These are phyloP conservation scores for Salix purpurea DNA, from an alignment of 345 rosid genomes.

Conservation along the genomic window DNA sequence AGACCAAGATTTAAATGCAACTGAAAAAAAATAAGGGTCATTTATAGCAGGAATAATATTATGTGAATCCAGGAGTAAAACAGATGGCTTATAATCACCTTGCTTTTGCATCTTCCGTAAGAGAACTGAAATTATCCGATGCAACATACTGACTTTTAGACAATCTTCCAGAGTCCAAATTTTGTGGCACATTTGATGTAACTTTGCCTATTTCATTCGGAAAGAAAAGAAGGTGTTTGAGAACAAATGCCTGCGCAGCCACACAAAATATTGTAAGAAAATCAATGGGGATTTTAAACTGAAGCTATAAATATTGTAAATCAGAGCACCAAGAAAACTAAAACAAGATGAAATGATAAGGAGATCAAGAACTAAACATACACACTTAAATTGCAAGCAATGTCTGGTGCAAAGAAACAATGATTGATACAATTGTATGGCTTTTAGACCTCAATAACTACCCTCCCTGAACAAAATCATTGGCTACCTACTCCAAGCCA, in stretches of 20 bases:
- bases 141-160: constrained; percentile 39
- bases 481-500: not conserved
- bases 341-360: not conserved
- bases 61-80: not conserved
- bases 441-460: not conserved
- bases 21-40: not conserved
- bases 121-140: constrained; percentile 49
- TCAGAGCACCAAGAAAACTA: not conserved
- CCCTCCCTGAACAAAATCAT: not conserved
- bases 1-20: not conserved
- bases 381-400: not conserved
- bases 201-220: constrained; percentile 54
- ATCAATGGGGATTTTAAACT: not conserved
- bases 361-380: not conserved
- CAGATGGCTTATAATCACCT: constrained; percentile 44
- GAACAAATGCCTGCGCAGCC: constrained; percentile 83
- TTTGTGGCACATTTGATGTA: constrained; percentile 31
- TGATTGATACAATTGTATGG: not conserved
- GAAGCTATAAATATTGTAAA: not conserved
- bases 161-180: constrained; percentile 39
- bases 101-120: constrained; percentile 63
- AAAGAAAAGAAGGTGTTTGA: constrained; percentile 85
- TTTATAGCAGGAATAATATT: not conserved
- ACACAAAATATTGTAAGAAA: constrained; percentile 15
- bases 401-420: not conserved